Percentiles rank a stretch among this genome's conserved stretches.
Evolutionary conservation across 2,329 filamentous ascomycete species (phyloP).

Genomic region (Cercospora citrullina): DNA sequence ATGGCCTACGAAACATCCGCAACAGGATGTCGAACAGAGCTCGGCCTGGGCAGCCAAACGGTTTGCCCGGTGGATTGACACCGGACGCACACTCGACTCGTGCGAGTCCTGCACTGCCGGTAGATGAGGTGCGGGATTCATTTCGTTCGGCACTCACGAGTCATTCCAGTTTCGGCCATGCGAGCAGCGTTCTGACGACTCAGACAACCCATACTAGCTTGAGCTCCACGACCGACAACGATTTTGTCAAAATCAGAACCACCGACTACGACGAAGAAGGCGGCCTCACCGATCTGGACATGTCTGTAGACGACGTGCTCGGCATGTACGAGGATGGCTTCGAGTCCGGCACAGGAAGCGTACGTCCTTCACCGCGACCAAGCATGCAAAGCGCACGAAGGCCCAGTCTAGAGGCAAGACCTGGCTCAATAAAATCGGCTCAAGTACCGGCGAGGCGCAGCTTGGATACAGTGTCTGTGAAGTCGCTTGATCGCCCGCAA

Average conservation of each 20-base stretch:
- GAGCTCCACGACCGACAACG: constrained; percentile 63
- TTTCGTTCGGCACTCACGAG: constrained; percentile 62
- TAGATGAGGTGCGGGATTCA: constrained; percentile 54
- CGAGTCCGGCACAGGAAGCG: constrained; percentile 34
- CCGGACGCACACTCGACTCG: constrained; percentile 17
- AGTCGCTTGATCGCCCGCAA: constrained; percentile 27
- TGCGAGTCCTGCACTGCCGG: constrained; percentile 15
- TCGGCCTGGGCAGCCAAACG: constrained; percentile 10
- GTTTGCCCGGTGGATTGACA: constrained; percentile 14
- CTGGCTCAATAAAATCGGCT: constrained; percentile 24
- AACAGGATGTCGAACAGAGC: constrained; percentile 20
- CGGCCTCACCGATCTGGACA: constrained; percentile 43
- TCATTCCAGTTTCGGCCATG: constrained; percentile 57
- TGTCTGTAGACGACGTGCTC: constrained; percentile 63
- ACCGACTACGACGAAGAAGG: constrained; percentile 44
- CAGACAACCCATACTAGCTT: constrained; percentile 83
- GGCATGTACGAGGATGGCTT: constrained; percentile 62
- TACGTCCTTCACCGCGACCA: constrained; percentile 24
- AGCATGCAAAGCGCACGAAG: constrained; percentile 23
- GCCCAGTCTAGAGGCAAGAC: constrained; percentile 20
- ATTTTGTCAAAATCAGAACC: constrained; percentile 61
- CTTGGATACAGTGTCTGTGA: constrained; percentile 23
- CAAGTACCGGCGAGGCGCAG: constrained; percentile 23
- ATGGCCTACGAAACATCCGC: constrained; percentile 32
- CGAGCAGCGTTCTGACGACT: constrained; percentile 65